These are phyloP conservation scores for Epichloe elymi DNA, from an alignment of 2,329 filamentous ascomycete species.

Conservation along the genomic window DNA sequence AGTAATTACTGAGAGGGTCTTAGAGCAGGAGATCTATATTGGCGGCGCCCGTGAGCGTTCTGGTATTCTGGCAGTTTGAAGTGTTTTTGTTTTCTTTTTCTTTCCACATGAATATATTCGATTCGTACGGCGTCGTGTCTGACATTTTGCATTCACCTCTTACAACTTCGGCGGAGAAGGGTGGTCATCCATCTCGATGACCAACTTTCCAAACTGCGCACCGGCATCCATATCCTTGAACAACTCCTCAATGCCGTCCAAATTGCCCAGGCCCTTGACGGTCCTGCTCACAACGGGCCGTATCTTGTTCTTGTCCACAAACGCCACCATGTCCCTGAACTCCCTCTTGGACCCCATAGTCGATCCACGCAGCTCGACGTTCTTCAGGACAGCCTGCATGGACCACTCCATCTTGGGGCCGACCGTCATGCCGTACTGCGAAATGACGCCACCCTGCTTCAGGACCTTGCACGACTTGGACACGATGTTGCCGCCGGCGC, in stretches of 20 bases:
- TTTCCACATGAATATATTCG: too few species aligned
- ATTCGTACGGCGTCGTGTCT: not conserved
- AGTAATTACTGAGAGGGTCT: not conserved
- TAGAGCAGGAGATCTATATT: not conserved
- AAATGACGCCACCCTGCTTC: constrained; percentile 72
- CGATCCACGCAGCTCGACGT: constrained; percentile 72
- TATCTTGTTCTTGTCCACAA: constrained; percentile 62
- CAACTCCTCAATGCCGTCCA: constrained; percentile 65
- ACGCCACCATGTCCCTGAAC: constrained; percentile 81
- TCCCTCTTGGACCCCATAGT: constrained; percentile 89
- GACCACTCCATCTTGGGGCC: constrained; percentile 73
- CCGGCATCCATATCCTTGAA: constrained; percentile 83
- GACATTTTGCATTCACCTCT: not conserved
- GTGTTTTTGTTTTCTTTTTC: constrained; percentile 1
- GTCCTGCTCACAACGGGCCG: constrained; percentile 65
- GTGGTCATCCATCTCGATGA: constrained; percentile 51
- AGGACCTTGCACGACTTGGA: constrained; percentile 53
- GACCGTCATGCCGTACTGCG: constrained; percentile 83
- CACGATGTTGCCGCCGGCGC: constrained; percentile 79
- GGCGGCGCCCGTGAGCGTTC: constrained; percentile 6
- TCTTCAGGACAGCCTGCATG: constrained; percentile 74
- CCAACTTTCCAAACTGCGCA: constrained; percentile 84
- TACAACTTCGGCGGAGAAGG: constrained; percentile 28
- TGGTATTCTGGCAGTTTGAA: constrained; percentile 7
- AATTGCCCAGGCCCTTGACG: constrained; percentile 58